These are phyloP conservation scores for Fusarium staphyleae DNA, from an alignment of 2,329 filamentous ascomycete genomes.

Conservation along the genomic window DNA sequence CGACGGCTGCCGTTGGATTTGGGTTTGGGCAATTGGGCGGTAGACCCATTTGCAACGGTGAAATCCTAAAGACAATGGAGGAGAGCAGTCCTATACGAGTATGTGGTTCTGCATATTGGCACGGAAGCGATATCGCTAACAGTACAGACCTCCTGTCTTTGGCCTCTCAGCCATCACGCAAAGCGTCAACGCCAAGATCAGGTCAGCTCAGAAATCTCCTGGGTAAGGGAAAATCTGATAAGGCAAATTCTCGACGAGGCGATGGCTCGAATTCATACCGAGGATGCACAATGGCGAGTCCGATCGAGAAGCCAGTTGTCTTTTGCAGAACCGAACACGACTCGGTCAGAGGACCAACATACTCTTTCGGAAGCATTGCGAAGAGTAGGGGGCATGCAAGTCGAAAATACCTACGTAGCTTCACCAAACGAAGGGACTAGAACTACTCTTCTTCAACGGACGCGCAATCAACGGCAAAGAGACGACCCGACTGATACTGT, in stretches of 20 bases:
- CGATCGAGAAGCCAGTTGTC: too few relatives aligned
- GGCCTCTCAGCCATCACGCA: too few relatives aligned
- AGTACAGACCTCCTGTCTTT: neutral
- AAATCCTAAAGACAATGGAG: constrained; percentile 51
- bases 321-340: neutral
- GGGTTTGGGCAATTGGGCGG: constrained; percentile 56
- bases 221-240: constrained; percentile 27
- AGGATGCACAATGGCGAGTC: neutral
- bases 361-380: too few relatives aligned
- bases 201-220: neutral
- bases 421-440: too few relatives aligned
- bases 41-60: constrained; percentile 54
- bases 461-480: too few relatives aligned
- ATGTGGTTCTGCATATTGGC: constrained; percentile 10
- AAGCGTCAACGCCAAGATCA: too few relatives aligned
- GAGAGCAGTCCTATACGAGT: constrained; percentile 48
- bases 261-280: constrained; percentile 30
- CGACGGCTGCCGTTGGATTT: constrained; percentile 59
- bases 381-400: too few relatives aligned
- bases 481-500: neutral
- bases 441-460: too few relatives aligned
- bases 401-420: too few relatives aligned
- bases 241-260: constrained; percentile 42
- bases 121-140: neutral
- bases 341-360: too few relatives aligned